Evolutionary conservation across 371 early-diverging fungal species (phyloP), one percentile per base, ranked within the genome.

Genomic region (Syncephalastrum racemosum): DNA sequence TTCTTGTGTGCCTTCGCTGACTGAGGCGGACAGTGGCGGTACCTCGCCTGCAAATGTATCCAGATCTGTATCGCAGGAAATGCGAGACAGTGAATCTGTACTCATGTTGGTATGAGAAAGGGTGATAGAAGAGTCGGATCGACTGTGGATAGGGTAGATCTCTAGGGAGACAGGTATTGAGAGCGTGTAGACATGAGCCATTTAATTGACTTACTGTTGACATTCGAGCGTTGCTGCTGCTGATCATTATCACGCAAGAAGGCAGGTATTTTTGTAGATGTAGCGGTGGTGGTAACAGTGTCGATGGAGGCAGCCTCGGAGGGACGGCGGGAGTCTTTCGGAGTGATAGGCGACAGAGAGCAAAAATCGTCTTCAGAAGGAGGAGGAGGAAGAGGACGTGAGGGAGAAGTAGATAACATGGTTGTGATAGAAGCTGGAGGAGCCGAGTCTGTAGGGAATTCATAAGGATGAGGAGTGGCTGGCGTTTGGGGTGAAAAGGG

Each of bases 61-160:
- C 36, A 24, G 36, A 20, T 54, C 50, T 13, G 59, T 59, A 22
- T 59, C 59, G 43, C 54, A 50, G 6, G 50, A 50, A 22, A 31
- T 44, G 13, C 53, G 59, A 20, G 36, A 31, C 12, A 31, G 36
- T 12, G 36, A 31, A 12, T 31, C 36, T 31, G 36, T 31, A 31
- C 36, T 31, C 12, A 31, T 31, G 36, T 31, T 31, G 6, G 36
- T 31, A 31, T 36, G 50, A n/a, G 31, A 50, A 23, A 50, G 31
- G 3, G 54, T 47, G 5, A 56, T 39, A 4, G 46, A 52, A 24
- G 62, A 56, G 23, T 62, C 62, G 20, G 62, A 62, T 40, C 56
- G 62, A 53, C 56, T 62, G 7, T 45, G 53, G 24, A 51, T 20
- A 42, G 52, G 52, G 36, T 42, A 42, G 19, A 51, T 51, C 36